These are phyloP conservation scores for Neurospora africana DNA, from an alignment of 495 filamentous ascomycete species.

Conservation along the genomic window DNA sequence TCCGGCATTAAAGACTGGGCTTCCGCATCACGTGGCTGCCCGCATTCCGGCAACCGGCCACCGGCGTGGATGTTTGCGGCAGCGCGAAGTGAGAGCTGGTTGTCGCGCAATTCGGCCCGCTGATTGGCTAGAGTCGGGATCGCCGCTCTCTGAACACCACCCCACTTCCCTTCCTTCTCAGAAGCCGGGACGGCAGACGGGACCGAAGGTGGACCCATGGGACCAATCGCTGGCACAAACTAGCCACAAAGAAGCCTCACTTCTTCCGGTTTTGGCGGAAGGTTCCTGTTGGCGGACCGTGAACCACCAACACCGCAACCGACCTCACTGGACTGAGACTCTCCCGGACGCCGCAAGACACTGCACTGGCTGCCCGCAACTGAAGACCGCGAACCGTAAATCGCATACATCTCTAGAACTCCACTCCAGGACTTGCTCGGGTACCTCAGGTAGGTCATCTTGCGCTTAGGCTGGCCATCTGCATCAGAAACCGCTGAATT, in stretches of 20 bases:
- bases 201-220: not conserved
- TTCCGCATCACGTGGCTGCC: not conserved
- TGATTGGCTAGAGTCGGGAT: not conserved
- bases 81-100: not conserved
- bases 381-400: not conserved
- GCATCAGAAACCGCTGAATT: not conserved
- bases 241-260: not conserved
- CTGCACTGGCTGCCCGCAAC: no score
- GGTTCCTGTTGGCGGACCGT: not conserved
- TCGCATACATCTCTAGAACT: not conserved
- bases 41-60: not conserved
- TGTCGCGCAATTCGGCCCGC: not conserved
- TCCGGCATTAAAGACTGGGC: not conserved
- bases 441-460: not conserved
- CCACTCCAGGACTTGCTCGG: not conserved
- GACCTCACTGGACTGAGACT: not conserved
- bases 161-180: not conserved
- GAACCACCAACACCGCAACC: not conserved
- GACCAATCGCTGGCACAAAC: not conserved
- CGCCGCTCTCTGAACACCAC: not conserved
- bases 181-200: not conserved
- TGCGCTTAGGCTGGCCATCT: not conserved
- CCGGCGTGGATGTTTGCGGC: not conserved
- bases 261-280: not conserved
- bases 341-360: not conserved